A percentile compares a stretch with the other conserved stretches of the same genome.
Conservation (phyloP, 1,284 basidiomycete species). For the Apiotrichum veenhuisii region DNA sequence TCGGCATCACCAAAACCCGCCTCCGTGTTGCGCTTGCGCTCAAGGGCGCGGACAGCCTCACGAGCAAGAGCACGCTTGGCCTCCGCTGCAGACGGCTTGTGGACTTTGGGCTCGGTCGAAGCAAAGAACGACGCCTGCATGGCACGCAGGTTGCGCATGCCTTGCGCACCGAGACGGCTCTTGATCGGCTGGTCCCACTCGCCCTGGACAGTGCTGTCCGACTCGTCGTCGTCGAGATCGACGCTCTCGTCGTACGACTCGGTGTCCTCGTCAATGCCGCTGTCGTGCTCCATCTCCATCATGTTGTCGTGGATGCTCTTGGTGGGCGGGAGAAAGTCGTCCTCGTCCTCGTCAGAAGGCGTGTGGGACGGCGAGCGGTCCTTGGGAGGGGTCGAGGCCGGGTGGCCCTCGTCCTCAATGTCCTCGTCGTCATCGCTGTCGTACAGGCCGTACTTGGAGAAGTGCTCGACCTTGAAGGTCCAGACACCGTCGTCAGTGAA, state of each 20-base stretch:
- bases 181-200: constrained; percentile 30
- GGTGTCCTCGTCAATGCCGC: constrained; percentile 24
- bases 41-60: constrained; percentile 11
- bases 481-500: constrained; percentile 80
- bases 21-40: constrained; percentile 13
- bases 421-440: constrained; percentile 41
- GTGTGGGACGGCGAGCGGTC: background rate
- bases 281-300: constrained; percentile 25
- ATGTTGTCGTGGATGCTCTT: constrained; percentile 34
- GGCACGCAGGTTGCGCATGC: constrained; percentile 73
- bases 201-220: constrained; percentile 20
- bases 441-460: constrained; percentile 54
- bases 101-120: constrained; percentile 42
- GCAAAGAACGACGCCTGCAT: constrained; percentile 84
- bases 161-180: constrained; percentile 60
- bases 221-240: constrained; percentile 35
- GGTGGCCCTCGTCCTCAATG: constrained; percentile 22
- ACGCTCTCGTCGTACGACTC: constrained; percentile 14
- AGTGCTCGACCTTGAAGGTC: constrained; percentile 92
- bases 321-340: constrained; percentile 40
- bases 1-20: constrained; percentile 59
- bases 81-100: background rate
- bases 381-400: constrained; percentile 13
- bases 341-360: constrained; percentile 22
- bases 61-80: constrained; percentile 5